A percentile compares a stretch with the other conserved stretches of the same genome.
phyloP scores from a whole-genome alignment of 305 asterid species.

The Stenogyne calaminthoides region DNA sequence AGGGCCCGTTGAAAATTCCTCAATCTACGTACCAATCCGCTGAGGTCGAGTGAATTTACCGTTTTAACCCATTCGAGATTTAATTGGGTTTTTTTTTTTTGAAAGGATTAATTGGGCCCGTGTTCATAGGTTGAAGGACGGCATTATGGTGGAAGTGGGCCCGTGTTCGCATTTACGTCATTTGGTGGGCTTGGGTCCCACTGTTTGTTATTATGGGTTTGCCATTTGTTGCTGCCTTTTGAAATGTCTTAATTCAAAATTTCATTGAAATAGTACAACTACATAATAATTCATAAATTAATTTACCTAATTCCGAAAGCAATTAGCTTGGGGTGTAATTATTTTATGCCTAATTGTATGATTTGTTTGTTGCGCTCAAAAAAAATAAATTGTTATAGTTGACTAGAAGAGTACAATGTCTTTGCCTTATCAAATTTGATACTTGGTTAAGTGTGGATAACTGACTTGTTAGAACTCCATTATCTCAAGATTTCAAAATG shows the following conservation, averaged over 20 bases:
- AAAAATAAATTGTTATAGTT: not conserved
- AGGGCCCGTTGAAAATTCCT: slow-evolving; percentile 31
- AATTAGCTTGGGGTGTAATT: not conserved
- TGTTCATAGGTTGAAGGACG: slow-evolving; percentile 22
- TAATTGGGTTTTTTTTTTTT: slow-evolving; percentile 37
- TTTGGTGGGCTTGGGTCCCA: slow-evolving; percentile 61
- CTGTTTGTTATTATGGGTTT: slow-evolving; percentile 49
- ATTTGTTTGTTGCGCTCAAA: too few species aligned
- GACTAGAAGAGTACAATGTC: not conserved
- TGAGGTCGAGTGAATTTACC: not conserved
- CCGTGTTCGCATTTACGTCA: slow-evolving; percentile 43
- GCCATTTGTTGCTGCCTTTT: slow-evolving; percentile 29
- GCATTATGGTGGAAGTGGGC: slow-evolving; percentile 33
- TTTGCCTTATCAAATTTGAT: too few species aligned
- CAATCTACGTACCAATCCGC: slow-evolving; percentile 1
- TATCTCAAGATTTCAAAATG: too few species aligned
- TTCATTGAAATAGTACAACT: not conserved
- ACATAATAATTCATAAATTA: not conserved
- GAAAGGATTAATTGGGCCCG: too few species aligned
- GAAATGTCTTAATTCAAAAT: slow-evolving; percentile 31
- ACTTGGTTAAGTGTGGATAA: too few species aligned
- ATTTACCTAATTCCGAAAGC: not conserved
- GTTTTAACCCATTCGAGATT: slow-evolving; percentile 21
- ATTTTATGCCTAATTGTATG: not conserved
- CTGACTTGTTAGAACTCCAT: too few species aligned